phyloP scores from a whole-genome alignment of 2,329 filamentous ascomycete species.

The Penicillium polonicum region DNA sequence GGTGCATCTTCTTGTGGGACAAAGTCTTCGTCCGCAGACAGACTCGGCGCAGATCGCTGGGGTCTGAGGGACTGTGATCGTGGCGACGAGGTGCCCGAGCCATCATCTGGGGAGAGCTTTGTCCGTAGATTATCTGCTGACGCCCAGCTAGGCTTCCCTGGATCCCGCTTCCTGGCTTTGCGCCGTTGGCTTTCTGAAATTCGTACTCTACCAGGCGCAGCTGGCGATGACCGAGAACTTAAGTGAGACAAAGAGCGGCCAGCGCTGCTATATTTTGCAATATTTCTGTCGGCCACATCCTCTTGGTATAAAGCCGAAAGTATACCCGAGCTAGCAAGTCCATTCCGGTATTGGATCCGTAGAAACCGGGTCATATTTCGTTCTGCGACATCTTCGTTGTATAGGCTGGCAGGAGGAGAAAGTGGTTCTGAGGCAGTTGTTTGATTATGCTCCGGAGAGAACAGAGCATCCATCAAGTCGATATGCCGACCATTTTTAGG shows the following conservation, averaged over 20 bases:
- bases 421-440: conserved; percentile 20
- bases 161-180: conserved; percentile 10
- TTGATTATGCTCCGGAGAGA: conserved; percentile 34
- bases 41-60: conserved; percentile 34
- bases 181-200: conserved; percentile 14
- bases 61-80: conserved; percentile 23
- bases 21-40: conserved; percentile 23
- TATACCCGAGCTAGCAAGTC: conserved; percentile 31
- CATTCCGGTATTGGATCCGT: conserved; percentile 27
- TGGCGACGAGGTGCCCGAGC: conserved; percentile 2
- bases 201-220: conserved; percentile 20
- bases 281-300: conserved; percentile 45
- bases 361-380: conserved; percentile 42
- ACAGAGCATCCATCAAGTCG: conserved; percentile 43
- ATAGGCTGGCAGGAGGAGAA: conserved; percentile 36
- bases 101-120: conserved; percentile 7
- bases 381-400: conserved; percentile 47
- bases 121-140: conserved; percentile 28
- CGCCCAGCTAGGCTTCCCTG: conserved; percentile 19
- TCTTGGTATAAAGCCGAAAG: conserved; percentile 42
- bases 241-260: conserved; percentile 23
- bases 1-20: conserved; percentile 12
- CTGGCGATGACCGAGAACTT: conserved; percentile 21
- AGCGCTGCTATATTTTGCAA: conserved; percentile 27
- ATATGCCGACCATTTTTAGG: conserved; percentile 36